Base-by-base conservation (phyloP, 2,329 filamentous ascomycete genomes). In the Hysterium pulicare region DNA sequence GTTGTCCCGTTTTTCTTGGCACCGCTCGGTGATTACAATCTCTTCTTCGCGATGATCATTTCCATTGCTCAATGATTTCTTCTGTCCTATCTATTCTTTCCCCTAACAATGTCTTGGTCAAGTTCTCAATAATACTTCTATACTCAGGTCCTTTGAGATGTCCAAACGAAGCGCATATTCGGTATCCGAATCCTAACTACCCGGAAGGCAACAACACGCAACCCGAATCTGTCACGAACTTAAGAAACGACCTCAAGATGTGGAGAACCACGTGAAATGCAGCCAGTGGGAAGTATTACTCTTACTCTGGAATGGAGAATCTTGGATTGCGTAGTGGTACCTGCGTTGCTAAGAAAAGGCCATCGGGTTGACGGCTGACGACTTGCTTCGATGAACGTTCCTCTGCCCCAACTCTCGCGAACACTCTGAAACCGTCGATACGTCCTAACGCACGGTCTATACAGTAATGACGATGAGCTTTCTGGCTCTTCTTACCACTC, bases 161-260 rank as follows among this genome's bases (percentile, higher is more conserved):
- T 8, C 8, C 13, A 15, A 17, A 10, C 21, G 32, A 5, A 19
- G 11, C 32, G 17, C 13, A 10, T 34, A 34, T 15, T 42, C 40
- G 41, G 41, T 32, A 15, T 35, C 41, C 34, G 41, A 39, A 39
- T 24, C 33, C 34, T 22, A 26, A 40, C 19, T 10, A 20, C 37
- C 19, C 30, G 41, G 19, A 19, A 28, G 16, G 15, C 9, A 24
- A 30, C 13, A 30, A 28, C 24, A 41, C 44, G 44, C 35, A 42
- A 26, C 20, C 44, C 44, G 44, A 46, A 46, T 16, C 36, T 41
- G 28, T 34, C 30, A 20, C 38, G 16, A 6, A 33, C 21, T 23
- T 21, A n/a, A 31, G 33, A 38, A 28, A 2, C 5, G 17, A 4
- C 20, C 15, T 30, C 36, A 16, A 17, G 34, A 23, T 15, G 23